Evolutionary conservation across 495 filamentous ascomycete genomes (phyloP).

Genomic region (Daldinia caldariorum): DNA sequence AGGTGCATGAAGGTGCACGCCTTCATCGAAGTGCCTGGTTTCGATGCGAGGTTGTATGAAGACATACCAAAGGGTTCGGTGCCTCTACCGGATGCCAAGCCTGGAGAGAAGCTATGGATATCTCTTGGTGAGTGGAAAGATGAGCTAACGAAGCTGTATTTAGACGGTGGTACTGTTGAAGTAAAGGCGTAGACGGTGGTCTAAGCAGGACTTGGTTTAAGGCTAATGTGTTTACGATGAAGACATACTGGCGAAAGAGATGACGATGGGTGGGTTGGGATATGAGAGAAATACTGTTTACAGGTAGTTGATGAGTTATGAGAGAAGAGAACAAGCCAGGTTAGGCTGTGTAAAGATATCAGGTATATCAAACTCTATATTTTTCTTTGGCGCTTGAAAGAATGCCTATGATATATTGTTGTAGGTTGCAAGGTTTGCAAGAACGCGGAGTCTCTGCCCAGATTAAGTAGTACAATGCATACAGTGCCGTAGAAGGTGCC

Average conservation of each 20-base stretch:
- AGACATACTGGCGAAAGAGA: background rate
- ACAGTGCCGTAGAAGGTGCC: too few species aligned
- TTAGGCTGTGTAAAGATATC: background rate
- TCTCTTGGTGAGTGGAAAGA: constrained; percentile 53
- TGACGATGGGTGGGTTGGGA: too few species aligned
- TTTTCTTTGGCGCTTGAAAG: too few species aligned
- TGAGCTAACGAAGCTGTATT: constrained; percentile 42
- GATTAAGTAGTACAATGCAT: too few species aligned
- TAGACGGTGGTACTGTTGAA: constrained; percentile 20
- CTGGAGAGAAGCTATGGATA: constrained; percentile 46
- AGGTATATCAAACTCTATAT: too few species aligned
- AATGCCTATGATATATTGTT: too few species aligned
- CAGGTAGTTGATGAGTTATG: background rate
- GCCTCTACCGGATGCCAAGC: constrained; percentile 29
- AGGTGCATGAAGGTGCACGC: constrained; percentile 52
- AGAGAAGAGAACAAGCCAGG: background rate
- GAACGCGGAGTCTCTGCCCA: too few species aligned
- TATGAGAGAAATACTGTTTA: too few species aligned
- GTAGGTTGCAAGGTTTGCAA: too few species aligned
- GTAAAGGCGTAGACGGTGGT: background rate
- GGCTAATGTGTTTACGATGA: too few species aligned
- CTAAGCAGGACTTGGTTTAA: background rate
- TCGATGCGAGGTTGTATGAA: constrained; percentile 46
- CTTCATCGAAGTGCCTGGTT: constrained; percentile 51
- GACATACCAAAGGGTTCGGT: constrained; percentile 44